These are phyloP conservation scores for Gentiana dahurica DNA, from an alignment of 257 asterid genomes.

Conservation along the genomic window DNA sequence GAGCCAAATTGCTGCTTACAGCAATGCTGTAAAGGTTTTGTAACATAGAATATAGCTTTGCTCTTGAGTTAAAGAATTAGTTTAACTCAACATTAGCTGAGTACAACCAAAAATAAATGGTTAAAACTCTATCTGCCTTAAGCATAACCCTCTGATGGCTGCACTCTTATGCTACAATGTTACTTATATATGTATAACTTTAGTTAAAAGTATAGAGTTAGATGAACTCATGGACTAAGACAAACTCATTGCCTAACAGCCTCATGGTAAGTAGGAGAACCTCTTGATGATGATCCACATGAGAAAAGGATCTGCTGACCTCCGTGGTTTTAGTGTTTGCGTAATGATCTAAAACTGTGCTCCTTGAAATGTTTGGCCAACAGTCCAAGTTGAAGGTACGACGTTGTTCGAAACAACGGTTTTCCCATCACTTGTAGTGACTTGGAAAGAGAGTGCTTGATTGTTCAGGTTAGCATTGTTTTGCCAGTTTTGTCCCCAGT, in stretches of 20 bases:
- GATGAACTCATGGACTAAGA: not conserved
- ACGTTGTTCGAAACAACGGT: constrained; percentile 9
- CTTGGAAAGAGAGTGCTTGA: constrained; percentile 19
- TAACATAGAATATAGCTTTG: too few species aligned
- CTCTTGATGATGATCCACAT: too few species aligned
- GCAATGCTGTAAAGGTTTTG: too few species aligned
- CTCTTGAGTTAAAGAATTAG: too few species aligned
- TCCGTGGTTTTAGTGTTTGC: not conserved
- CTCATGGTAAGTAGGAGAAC: too few species aligned
- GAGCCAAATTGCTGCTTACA: too few species aligned
- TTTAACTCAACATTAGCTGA: too few species aligned
- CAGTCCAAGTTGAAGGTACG: constrained; percentile 15
- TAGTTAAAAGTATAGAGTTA: not conserved
- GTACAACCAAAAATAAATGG: too few species aligned
- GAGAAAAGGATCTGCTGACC: not conserved
- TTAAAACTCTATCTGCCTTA: not conserved
- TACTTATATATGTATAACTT: not conserved
- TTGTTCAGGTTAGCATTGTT: constrained; percentile 11
- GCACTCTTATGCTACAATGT: not conserved
- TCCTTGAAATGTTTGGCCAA: constrained; percentile 15
- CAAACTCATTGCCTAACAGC: not conserved
- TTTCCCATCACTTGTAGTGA: constrained; percentile 18
- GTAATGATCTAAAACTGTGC: constrained; percentile 4
- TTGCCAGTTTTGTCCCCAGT: constrained; percentile 27
- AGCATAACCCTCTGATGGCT: not conserved